These are phyloP conservation scores for Calocybe gambosa DNA, from an alignment of 1,284 basidiomycete species.

Conservation along the genomic window DNA sequence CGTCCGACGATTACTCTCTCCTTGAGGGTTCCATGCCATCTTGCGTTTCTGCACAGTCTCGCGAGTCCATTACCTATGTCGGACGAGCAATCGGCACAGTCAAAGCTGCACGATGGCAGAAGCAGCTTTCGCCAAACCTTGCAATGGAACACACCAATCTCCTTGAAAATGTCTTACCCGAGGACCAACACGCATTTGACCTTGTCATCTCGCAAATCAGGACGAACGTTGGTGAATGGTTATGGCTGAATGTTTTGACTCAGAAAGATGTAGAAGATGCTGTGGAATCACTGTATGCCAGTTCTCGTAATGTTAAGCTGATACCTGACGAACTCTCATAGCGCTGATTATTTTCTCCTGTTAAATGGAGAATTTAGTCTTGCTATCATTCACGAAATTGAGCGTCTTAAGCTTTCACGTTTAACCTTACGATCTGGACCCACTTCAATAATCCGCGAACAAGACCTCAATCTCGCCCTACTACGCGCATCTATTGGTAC, in stretches of 20 bases:
- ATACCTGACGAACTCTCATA: slow-evolving; percentile 14
- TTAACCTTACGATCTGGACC: slow-evolving; percentile 59
- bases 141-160: slow-evolving; percentile 58
- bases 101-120: slow-evolving; percentile 72
- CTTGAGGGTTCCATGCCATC: slow-evolving; percentile 66
- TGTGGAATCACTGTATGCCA: slow-evolving; percentile 33
- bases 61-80: slow-evolving; percentile 80
- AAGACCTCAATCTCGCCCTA: slow-evolving; percentile 78
- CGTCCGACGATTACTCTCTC: slow-evolving; percentile 47
- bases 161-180: slow-evolving; percentile 61
- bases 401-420: slow-evolving; percentile 70
- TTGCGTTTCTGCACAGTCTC: slow-evolving; percentile 63
- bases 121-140: slow-evolving; percentile 63
- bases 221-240: slow-evolving; percentile 79
- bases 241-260: slow-evolving; percentile 86
- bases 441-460: slow-evolving; percentile 76
- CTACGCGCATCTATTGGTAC: slow-evolving; percentile 82
- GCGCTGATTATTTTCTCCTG: slow-evolving; percentile 79
- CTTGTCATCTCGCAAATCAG: slow-evolving; percentile 64
- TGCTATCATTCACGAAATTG: slow-evolving; percentile 76
- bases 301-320: slow-evolving; percentile 4
- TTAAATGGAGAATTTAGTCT: slow-evolving; percentile 84
- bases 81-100: slow-evolving; percentile 84
- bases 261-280: slow-evolving; percentile 69
- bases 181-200: slow-evolving; percentile 75